phyloP scores from a whole-genome alignment of 225 moss, liverwort and hornwort genomes.

The Neckera pumila region DNA sequence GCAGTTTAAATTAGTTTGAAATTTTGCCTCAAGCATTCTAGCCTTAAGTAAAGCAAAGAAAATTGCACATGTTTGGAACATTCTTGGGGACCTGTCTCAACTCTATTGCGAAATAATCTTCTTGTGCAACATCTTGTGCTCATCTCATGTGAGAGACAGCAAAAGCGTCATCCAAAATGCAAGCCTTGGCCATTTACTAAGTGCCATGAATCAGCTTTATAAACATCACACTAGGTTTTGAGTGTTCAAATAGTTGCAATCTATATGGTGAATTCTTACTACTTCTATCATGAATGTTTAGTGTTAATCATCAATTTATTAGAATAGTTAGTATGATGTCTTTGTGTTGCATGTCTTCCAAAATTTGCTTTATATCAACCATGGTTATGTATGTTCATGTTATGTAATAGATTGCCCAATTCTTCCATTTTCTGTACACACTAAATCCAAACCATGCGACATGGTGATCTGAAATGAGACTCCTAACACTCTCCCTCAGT shows the following conservation, averaged over 20 bases:
- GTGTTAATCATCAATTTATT: neutral
- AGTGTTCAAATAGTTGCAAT: neutral
- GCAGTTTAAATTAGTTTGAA: too few species aligned
- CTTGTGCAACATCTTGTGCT: neutral
- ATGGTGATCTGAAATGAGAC: too few species aligned
- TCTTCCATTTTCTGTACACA: too few species aligned
- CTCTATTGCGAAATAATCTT: neutral
- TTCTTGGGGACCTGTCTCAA: neutral
- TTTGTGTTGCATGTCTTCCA: neutral
- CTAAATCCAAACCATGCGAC: too few species aligned
- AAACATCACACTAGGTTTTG: neutral
- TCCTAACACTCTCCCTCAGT: too few species aligned
- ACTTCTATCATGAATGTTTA: neutral
- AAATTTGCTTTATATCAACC: neutral
- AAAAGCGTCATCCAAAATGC: neutral
- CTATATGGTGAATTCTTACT: neutral
- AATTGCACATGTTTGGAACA: neutral
- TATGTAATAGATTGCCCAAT: neutral
- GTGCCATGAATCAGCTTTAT: neutral
- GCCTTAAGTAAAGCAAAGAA: neutral
- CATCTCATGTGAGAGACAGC: too few species aligned
- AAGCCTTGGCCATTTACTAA: too few species aligned
- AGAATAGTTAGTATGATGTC: neutral
- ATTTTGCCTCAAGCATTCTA: too few species aligned
- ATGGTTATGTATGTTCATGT: neutral